Percentiles rank a stretch among this genome's conserved stretches.
Conservation (phyloP, 495 filamentous ascomycete genomes). For the Aspergillus hancockii region DNA sequence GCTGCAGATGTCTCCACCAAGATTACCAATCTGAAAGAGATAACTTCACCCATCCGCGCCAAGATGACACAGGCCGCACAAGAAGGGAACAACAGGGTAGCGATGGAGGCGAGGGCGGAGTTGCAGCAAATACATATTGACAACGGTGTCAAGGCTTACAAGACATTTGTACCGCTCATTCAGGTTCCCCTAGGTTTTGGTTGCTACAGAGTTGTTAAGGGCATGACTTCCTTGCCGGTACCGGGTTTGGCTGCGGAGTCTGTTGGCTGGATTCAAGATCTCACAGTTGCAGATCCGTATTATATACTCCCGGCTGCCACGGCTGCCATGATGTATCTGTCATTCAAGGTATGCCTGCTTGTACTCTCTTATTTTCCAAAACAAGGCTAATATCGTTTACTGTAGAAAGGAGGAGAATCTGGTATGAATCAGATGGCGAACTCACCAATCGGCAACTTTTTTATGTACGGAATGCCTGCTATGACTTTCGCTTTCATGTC, state of each 20-base stretch:
- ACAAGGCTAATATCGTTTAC: conserved; percentile 6
- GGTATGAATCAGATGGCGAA: conserved; percentile 34
- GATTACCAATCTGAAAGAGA: conserved; percentile 46
- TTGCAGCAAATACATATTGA: conserved; percentile 48
- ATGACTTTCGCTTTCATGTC: conserved; percentile 62
- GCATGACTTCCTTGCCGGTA: conserved; percentile 76
- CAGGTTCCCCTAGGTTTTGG: conserved; percentile 76
- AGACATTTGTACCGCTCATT: conserved; percentile 57
- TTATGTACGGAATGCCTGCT: conserved; percentile 60
- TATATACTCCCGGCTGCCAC: conserved; percentile 67
- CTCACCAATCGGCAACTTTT: conserved; percentile 40
- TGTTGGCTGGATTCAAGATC: conserved; percentile 73
- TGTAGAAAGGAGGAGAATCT: conserved; percentile 55
- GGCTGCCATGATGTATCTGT: conserved; percentile 48
- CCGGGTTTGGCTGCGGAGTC: conserved; percentile 72
- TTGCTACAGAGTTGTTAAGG: conserved; percentile 72
- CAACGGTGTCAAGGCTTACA: conserved; percentile 55
- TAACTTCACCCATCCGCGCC: conserved; percentile 27
- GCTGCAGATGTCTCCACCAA: conserved; percentile 60
- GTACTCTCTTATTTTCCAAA: background rate
- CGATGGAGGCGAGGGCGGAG: conserved; percentile 45
- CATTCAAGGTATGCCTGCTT: conserved; percentile 55
- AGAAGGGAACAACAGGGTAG: conserved; percentile 39
- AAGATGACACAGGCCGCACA: conserved; percentile 45
- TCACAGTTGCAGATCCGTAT: conserved; percentile 76